Evolutionary conservation across 495 filamentous ascomycete species (phyloP).

Genomic region (Xanthoparmelia taractica): DNA sequence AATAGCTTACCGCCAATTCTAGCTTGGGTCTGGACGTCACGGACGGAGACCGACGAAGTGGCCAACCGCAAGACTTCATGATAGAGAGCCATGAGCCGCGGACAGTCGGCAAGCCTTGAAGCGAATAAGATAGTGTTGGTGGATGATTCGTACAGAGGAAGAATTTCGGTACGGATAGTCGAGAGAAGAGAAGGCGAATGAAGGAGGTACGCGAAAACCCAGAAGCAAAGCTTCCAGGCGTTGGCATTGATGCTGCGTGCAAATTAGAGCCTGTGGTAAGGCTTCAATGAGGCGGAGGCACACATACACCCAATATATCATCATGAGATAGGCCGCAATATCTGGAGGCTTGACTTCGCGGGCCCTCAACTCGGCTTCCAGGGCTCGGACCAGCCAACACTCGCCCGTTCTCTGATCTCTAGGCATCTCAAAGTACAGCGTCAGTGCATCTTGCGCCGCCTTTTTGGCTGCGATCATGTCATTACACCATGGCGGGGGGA

Average conservation of each 20-base stretch:
- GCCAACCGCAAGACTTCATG: conserved; percentile 23
- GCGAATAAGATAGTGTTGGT: no score
- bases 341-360: not conserved
- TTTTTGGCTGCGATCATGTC: no score
- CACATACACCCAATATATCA: conserved; percentile 19
- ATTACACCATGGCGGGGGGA: no score
- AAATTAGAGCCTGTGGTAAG: not conserved
- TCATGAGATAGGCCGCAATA: no score
- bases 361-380: conserved; percentile 18
- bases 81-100: conserved; percentile 21
- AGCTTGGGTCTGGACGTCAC: conserved; percentile 19
- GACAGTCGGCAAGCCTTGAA: conserved; percentile 23
- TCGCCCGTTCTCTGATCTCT: conserved; percentile 20
- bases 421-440: conserved; percentile 25
- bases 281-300: not conserved
- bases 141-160: no score
- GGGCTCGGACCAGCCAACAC: conserved; percentile 17
- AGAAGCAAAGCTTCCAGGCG: conserved; percentile 27
- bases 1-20: conserved; percentile 24
- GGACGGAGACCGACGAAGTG: conserved; percentile 21
- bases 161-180: no score
- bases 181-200: no score
- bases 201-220: conserved; percentile 25
- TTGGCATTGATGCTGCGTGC: conserved; percentile 9
- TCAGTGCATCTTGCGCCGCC: conserved; percentile 19